A percentile compares a stretch with the other conserved stretches of the same genome.
Evolutionary conservation across 169 alveolate species (phyloP).

Genomic region (Blepharisma undulans): DNA sequence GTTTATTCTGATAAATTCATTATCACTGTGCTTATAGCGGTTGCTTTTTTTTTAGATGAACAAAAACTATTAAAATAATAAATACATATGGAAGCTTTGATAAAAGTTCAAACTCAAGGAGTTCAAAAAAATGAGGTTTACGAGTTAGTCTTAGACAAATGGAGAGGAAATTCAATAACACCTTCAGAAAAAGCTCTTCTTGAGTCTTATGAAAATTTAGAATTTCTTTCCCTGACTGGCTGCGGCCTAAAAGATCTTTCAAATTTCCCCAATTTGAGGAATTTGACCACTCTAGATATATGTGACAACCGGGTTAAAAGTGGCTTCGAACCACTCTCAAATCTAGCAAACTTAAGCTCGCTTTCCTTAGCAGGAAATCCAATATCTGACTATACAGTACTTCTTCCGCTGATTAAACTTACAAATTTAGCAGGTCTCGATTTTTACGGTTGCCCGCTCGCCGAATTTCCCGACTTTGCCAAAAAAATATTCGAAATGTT

Average conservation of each 20-base stretch:
- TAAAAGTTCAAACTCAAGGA: background rate
- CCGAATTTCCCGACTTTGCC: background rate
- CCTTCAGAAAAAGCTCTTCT: background rate
- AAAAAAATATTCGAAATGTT: background rate
- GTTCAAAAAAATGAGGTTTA: background rate
- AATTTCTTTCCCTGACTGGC: background rate
- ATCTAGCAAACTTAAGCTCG: background rate
- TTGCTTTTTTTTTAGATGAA: background rate
- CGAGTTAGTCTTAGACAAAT: conserved; percentile 24
- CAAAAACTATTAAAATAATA: too few species aligned
- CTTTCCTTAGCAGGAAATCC: background rate
- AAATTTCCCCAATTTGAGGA: background rate
- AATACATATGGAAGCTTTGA: background rate
- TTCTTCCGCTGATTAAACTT: background rate
- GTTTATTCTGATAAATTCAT: background rate
- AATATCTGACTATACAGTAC: background rate
- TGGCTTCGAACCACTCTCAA: background rate
- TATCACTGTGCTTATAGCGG: background rate
- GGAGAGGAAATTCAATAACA: background rate
- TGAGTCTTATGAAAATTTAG: background rate
- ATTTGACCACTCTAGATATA: background rate
- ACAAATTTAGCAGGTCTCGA: background rate
- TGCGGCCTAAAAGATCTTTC: background rate
- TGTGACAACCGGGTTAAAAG: background rate
- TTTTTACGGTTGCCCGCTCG: background rate